Evolutionary conservation across 2,329 filamentous ascomycete species (phyloP).

Genomic region (Dactylonectria estremocensis): DNA sequence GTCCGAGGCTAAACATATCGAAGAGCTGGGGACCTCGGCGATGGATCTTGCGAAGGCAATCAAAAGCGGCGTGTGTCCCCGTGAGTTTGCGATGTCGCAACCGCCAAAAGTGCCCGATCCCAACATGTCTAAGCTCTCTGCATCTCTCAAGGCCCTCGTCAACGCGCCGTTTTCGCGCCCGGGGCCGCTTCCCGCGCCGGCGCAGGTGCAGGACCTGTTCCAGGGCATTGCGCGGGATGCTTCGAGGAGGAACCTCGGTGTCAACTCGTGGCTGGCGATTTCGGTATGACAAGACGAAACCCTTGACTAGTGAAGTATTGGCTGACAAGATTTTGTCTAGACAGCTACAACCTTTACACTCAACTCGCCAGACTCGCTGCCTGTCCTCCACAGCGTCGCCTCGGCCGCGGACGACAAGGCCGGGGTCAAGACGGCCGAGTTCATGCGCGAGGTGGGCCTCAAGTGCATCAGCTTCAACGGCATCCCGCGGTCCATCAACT

Average conservation of each 20-base stretch:
- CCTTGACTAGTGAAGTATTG: too few relatives aligned
- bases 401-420: slow-evolving; percentile 42
- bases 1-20: slow-evolving; percentile 21
- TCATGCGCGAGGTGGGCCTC: slow-evolving; percentile 82
- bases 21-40: not conserved
- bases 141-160: slow-evolving; percentile 80
- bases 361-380: slow-evolving; percentile 85
- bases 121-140: slow-evolving; percentile 81
- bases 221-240: slow-evolving; percentile 76
- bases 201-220: slow-evolving; percentile 75
- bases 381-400: slow-evolving; percentile 71
- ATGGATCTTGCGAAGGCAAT: slow-evolving; percentile 1
- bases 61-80: slow-evolving; percentile 19
- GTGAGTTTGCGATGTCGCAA: slow-evolving; percentile 28
- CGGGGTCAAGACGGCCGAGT: slow-evolving; percentile 71
- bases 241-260: slow-evolving; percentile 71
- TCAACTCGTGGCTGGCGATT: slow-evolving; percentile 76
- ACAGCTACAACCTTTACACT: slow-evolving; percentile 88
- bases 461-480: slow-evolving; percentile 88
- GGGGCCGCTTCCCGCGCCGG: slow-evolving; percentile 75
- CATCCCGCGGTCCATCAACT: slow-evolving; percentile 88
- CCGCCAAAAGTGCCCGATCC: slow-evolving; percentile 23
- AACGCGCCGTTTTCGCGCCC: slow-evolving; percentile 78
- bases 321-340: slow-evolving; percentile 55
- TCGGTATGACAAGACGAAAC: slow-evolving; percentile 63